Conservation (phyloP, 2,329 filamentous ascomycete species). For the Dactylella cylindrospora region DNA sequence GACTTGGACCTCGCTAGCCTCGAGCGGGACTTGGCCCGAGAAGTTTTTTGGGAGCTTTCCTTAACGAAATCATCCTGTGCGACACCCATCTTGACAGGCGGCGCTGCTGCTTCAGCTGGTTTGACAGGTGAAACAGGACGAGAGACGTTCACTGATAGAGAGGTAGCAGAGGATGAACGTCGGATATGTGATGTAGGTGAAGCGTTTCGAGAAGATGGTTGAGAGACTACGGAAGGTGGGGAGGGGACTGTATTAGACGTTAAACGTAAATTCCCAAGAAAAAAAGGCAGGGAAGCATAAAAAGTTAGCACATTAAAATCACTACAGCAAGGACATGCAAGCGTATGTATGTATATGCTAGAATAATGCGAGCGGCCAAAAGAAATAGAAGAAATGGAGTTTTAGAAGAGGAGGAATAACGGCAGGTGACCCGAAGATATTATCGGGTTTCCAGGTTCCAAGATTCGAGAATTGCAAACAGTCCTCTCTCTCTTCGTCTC, state of each 20-base stretch:
- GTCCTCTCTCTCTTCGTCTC: too few relatives aligned
- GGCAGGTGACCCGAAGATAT: too few relatives aligned
- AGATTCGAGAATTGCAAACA: too few relatives aligned
- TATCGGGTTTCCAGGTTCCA: too few relatives aligned
- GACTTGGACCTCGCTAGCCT: conserved; percentile 40
- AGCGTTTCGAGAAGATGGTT: conserved; percentile 40
- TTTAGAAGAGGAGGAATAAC: too few relatives aligned
- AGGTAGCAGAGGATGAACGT: conserved; percentile 36
- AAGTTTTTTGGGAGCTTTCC: conserved; percentile 29
- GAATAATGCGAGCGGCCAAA: too few relatives aligned
- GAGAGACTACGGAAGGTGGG: conserved; percentile 32
- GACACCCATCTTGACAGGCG: conserved; percentile 42
- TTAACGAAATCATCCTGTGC: conserved; percentile 42
- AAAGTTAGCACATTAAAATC: conserved; percentile 40
- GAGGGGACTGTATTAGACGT: conserved; percentile 41
- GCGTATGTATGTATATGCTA: conserved; percentile 41
- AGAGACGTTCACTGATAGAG: conserved; percentile 23
- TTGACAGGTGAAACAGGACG: conserved; percentile 17
- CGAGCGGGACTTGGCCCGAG: conserved; percentile 38
- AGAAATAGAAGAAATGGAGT: too few relatives aligned
- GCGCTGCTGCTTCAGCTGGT: conserved; percentile 22
- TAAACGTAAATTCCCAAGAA: conserved; percentile 17
- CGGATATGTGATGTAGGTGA: conserved; percentile 35
- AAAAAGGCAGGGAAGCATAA: conserved; percentile 33
- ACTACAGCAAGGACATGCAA: conserved; percentile 40